Conservation (phyloP, 805 yeast genomes). For the Cyberlindnera mycetangii region DNA sequence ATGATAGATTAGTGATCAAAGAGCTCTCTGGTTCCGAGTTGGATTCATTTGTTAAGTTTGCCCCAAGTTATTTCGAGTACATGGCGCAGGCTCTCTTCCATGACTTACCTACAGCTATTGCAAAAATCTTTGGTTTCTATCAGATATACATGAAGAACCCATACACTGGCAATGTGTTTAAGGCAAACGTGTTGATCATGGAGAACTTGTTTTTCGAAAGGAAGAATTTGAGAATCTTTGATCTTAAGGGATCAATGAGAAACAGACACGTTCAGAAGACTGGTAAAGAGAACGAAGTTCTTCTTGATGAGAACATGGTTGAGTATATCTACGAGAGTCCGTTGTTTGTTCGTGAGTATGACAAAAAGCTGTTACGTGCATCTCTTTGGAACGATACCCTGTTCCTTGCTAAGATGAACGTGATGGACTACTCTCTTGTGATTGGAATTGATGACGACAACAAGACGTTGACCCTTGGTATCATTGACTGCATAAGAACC, state of each 20-base stretch:
- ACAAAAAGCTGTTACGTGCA: conserved; percentile 79
- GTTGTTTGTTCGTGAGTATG: conserved; percentile 87
- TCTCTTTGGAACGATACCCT: conserved; percentile 94
- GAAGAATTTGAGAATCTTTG: conserved; percentile 83
- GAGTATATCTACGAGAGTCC: conserved; percentile 97
- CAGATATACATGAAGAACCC: conserved; percentile 87
- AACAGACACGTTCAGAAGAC: conserved; percentile 96
- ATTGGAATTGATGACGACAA: conserved; percentile 79
- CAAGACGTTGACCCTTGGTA: conserved; percentile 82
- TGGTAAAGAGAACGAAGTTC: conserved; percentile 90
- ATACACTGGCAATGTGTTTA: conserved; percentile 68
- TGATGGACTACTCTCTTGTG: conserved; percentile 96
- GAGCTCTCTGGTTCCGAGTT: conserved; percentile 85
- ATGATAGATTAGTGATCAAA: conserved; percentile 84
- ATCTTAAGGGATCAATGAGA: conserved; percentile 96
- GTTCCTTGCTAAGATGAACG: conserved; percentile 93
- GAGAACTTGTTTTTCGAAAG: conserved; percentile 88
- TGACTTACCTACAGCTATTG: conserved; percentile 90
- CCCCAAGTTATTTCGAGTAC: conserved; percentile 94
- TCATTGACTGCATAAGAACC: conserved; percentile 89
- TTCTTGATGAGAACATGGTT: conserved; percentile 96
- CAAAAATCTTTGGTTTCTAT: conserved; percentile 93
- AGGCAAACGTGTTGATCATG: conserved; percentile 92
- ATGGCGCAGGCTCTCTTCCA: conserved; percentile 94
- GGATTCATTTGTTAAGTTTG: conserved; percentile 91